Percentiles rank a stretch among this genome's conserved stretches.
Conservation (phyloP, 1,284 basidiomycete genomes). For the Ceraceosorus guamensis region DNA sequence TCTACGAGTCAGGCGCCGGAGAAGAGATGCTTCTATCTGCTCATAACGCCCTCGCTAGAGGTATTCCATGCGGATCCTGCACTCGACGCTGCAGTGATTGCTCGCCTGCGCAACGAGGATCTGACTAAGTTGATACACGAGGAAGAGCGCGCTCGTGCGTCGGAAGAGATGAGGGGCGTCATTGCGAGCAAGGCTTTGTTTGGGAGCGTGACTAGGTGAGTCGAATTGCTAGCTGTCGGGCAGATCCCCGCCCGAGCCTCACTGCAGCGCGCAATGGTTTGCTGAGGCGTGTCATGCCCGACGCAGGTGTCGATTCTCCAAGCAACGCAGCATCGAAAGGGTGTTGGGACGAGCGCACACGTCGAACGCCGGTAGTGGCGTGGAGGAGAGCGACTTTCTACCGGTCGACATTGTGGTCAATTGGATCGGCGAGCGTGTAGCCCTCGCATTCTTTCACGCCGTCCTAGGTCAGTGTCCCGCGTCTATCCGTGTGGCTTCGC, state of each 20-base stretch:
- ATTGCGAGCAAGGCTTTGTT: conserved; percentile 73
- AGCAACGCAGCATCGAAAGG: conserved; percentile 51
- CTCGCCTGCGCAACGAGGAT: neutral
- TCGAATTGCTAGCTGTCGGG: conserved; percentile 5
- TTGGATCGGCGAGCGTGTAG: conserved; percentile 81
- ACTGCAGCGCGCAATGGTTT: neutral
- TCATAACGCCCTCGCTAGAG: neutral
- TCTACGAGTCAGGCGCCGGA: no score
- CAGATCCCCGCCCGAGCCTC: no score
- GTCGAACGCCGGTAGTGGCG: conserved; percentile 54
- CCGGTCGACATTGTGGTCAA: conserved; percentile 87
- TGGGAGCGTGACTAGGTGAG: conserved; percentile 81
- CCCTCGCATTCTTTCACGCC: conserved; percentile 91
- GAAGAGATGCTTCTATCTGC: neutral
- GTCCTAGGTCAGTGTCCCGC: conserved; percentile 53
- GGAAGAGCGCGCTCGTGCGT: conserved; percentile 59
- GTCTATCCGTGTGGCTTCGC: neutral
- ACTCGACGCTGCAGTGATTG: neutral
- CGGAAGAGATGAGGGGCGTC: conserved; percentile 65
- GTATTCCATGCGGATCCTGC: neutral
- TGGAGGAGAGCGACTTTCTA: conserved; percentile 73
- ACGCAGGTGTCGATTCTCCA: conserved; percentile 52
- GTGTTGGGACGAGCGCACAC: conserved; percentile 50
- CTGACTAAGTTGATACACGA: conserved; percentile 61
- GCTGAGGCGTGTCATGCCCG: neutral